Evolutionary conservation across 225 moss, liverwort and hornwort species (phyloP).

Genomic region (Ulota crispa): DNA sequence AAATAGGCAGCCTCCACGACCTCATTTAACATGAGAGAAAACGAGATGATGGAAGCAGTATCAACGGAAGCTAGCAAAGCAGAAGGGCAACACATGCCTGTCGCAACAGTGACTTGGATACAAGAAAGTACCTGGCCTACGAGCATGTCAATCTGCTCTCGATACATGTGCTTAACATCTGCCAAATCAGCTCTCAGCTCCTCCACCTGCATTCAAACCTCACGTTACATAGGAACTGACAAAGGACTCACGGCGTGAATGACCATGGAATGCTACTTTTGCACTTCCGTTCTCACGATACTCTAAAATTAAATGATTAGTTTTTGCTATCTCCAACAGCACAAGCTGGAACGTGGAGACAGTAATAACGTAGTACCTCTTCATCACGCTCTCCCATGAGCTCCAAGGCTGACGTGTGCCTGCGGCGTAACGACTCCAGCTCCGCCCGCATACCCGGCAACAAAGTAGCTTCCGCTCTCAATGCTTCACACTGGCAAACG

Average conservation of each 20-base stretch:
- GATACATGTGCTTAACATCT: constrained; percentile 98
- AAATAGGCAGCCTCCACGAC: neutral
- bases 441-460: constrained; percentile 94
- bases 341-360: constrained; percentile 1
- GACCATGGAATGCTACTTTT: neutral
- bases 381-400: constrained; percentile 99
- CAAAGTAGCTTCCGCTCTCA: constrained; percentile 73
- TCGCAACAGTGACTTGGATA: constrained; percentile 7
- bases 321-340: neutral
- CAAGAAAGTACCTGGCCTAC: constrained; percentile 76
- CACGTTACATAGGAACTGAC: neutral
- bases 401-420: constrained; percentile 97
- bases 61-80: neutral
- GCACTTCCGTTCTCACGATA: neutral
- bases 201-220: constrained; percentile 69
- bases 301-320: neutral
- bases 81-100: neutral
- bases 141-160: constrained; percentile 97
- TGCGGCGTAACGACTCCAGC: constrained; percentile 85
- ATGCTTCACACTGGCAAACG: constrained; percentile 70
- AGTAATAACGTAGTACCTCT: constrained; percentile 55
- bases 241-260: neutral
- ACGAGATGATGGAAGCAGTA: neutral
- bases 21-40: neutral
- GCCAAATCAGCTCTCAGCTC: constrained; percentile 96